Base-by-base conservation (phyloP, 108 stramenopile genomes). In the Pseudonitzschia pungens region DNA sequence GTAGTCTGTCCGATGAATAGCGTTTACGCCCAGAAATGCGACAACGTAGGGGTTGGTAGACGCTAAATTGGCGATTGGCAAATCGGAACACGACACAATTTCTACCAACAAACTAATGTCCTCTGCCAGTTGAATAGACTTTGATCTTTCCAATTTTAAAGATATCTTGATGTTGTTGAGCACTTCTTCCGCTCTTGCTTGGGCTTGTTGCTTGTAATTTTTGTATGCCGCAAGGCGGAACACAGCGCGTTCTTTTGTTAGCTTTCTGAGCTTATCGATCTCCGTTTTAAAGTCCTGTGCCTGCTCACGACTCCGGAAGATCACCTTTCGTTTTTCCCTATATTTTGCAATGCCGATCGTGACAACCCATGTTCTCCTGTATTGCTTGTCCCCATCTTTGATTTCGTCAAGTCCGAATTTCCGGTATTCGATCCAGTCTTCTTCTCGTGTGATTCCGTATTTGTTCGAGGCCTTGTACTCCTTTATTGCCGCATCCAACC, bases 31-130 rank as follows among this genome's bases (percentile, higher is more conserved):
- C 31, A 87, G 69, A 48, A 74, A 73, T 7, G 84, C 83, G 65
- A 56, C 60, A 27, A 85, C 82, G 32, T 80, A 83, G 0, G 88
- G 86, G 76, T 89, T 84, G 14, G 82, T 70, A 22, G 78, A 70
- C 0, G 77, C 45, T 45, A 68, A 70, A 59, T 80, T 74, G 4
- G 65, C 74, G n/a, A 71, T 32, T 32, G 74, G 74, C 16, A 81
- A 41, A 51, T 75, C 43, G 24, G 56, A 66, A 27, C 73, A 74
- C 40, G 74, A 70, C 20, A 75, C 70, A 67, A 81, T 75, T 54
- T 81, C 80, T 26, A 81, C 60, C 42, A 81, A 50, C 7, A 81
- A 26, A 27, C 67, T 63, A 31, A 81, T 73, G 21, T 69, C 55
- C 15, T 58, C 22, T 31, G 15, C 29, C 0, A 58, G 26, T 6